phyloP scores from a whole-genome alignment of 768 basidiomycete genomes.

The Hydnum rufescens region DNA sequence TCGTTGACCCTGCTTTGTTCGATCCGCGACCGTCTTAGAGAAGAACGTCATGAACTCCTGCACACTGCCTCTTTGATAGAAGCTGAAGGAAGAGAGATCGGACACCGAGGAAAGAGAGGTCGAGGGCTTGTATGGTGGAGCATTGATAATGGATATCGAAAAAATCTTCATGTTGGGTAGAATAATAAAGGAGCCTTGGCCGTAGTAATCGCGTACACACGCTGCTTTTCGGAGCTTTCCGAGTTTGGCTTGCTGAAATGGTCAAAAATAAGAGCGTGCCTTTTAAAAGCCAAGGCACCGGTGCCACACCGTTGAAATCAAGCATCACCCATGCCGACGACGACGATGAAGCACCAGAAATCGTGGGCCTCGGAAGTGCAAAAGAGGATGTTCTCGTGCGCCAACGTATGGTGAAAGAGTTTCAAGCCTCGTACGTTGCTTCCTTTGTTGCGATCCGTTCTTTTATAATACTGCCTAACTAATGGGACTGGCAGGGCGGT shows the following conservation, averaged over 20 bases:
- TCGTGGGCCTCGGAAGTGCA: not conserved
- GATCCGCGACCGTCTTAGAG: constrained; percentile 76
- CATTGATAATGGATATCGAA: constrained; percentile 52
- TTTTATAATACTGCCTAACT: not conserved
- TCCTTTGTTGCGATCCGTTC: too few species aligned
- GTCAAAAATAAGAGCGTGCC: too few species aligned
- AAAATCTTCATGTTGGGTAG: constrained; percentile 63
- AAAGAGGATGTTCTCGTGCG: not conserved
- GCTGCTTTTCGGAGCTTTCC: too few species aligned
- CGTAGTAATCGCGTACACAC: too few species aligned
- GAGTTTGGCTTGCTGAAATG: too few species aligned
- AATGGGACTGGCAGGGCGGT: too few species aligned
- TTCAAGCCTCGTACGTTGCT: not conserved
- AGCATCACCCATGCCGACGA: not conserved
- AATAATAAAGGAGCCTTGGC: too few species aligned
- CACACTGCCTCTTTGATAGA: constrained; percentile 78
- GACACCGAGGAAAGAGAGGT: constrained; percentile 44
- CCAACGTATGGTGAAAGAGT: not conserved
- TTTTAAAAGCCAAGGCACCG: too few species aligned
- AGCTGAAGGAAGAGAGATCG: constrained; percentile 81
- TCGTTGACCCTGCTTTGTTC: constrained; percentile 71
- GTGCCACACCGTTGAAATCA: too few species aligned
- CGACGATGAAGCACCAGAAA: not conserved
- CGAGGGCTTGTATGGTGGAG: constrained; percentile 42
- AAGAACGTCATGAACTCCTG: constrained; percentile 90